Evolutionary conservation across 176 grass and related monocot genomes (phyloP), one percentile per base, ranked within the genome.

Genomic region (Paspalum notatum): DNA sequence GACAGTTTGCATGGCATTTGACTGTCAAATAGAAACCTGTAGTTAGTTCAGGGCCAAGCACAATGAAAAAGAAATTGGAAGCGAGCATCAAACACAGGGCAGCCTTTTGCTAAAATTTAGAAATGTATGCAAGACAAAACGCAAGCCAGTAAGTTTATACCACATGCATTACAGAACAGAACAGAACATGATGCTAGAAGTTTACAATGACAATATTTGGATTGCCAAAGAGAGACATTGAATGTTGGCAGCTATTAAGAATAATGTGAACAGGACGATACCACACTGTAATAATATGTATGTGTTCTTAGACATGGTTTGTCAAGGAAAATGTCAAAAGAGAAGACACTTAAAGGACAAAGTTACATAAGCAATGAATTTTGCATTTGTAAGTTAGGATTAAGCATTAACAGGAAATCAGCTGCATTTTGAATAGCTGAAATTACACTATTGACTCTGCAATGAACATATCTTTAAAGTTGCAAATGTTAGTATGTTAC

Each of bases 11-110:
- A 16, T 51, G 17, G 15, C 56, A 75, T 76, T 83, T 73, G 66
- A 53, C 90, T 88, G 79, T 38, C 37, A 56, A 54, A 81, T 17
- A 15, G 39, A 39, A 80, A 59, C 8, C 67, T 40, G 24, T 44
- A 63, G 52, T 68, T 22, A 83, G 59, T 38, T 75, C 26, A 82
- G 25, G 24, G 14, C 20, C 54, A 74, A 56, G 48, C 18, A 3
- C 24, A 71, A 42, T 22, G 18, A 14, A 82, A 37, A 68, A 62
- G 16, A 69, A 83, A 41, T 41, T 44, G 22, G 61, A 56, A 13
- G 40, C 13, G 71, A 55, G 13, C 66, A 76, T 62, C 32, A 42
- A 40, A 68, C 58, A 37, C 51, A 60, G 15, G 13, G 10, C 65
- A 75, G 64, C 13, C 26, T 69, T 62, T 25, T 12, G 25, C 17